Evolutionary conservation across 352 stramenopile genomes (phyloP).

Genomic region (Phytophthora sp.): DNA sequence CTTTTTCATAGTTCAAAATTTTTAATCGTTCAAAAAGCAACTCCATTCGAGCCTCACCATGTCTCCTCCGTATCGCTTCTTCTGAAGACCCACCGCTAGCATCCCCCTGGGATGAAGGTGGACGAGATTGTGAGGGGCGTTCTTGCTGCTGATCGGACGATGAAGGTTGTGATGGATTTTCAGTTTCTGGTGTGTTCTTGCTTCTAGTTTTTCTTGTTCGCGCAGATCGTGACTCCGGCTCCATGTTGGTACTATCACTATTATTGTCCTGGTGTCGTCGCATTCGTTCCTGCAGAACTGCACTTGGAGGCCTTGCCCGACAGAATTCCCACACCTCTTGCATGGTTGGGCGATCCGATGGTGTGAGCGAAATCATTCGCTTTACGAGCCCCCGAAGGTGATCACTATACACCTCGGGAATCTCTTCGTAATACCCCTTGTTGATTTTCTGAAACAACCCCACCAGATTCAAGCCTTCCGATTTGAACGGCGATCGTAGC

Average conservation of each 20-base stretch:
- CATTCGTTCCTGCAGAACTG: conserved; percentile 35
- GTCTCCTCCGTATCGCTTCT: conserved; percentile 36
- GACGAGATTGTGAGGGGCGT: conserved; percentile 34
- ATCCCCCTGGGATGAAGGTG: conserved; percentile 40
- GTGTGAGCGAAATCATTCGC: conserved; percentile 74
- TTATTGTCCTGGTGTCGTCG: conserved; percentile 32
- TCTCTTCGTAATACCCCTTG: conserved; percentile 80
- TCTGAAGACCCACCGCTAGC: conserved; percentile 4
- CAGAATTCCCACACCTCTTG: conserved; percentile 71
- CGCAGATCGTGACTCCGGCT: not conserved
- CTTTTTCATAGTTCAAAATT: conserved; percentile 53
- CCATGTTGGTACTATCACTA: conserved; percentile 11
- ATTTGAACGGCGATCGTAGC: conserved; percentile 94
- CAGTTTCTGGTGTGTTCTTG: conserved; percentile 24
- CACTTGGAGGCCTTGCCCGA: conserved; percentile 42
- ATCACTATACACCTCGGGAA: conserved; percentile 69
- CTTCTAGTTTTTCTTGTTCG: conserved; percentile 13
- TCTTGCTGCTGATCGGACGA: conserved; percentile 33
- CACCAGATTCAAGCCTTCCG: conserved; percentile 90
- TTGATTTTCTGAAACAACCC: conserved; percentile 94
- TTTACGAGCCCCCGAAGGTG: conserved; percentile 60
- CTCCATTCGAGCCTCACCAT: conserved; percentile 61
- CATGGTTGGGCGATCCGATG: conserved; percentile 64
- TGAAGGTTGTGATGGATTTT: conserved; percentile 14
- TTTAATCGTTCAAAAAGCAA: conserved; percentile 72